Percentiles rank a stretch among this genome's conserved stretches.
phyloP scores from a whole-genome alignment of 306 rosid genomes.

The Vigna radiata region DNA sequence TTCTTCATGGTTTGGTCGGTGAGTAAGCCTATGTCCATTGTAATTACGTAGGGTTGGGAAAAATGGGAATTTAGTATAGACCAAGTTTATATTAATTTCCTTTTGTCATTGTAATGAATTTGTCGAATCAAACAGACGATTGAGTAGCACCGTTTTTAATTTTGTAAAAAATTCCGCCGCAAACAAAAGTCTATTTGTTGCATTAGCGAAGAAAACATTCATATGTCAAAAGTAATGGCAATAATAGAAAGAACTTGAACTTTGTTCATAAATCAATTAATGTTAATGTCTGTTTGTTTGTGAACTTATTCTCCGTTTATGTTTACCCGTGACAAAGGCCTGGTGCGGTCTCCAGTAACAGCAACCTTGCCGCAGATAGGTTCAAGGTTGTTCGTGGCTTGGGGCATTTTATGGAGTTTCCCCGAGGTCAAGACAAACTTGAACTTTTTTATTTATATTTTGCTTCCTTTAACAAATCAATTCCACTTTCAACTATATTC shows the following conservation, averaged over 20 bases:
- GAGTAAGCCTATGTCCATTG: background rate
- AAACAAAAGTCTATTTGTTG: background rate
- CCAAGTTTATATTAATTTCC: background rate
- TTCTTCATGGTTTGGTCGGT: constrained; percentile 25
- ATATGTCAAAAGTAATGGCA: background rate
- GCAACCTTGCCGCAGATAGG: constrained; percentile 23
- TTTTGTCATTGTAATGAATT: background rate
- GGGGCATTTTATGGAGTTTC: constrained; percentile 12
- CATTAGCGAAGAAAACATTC: background rate
- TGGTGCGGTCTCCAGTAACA: constrained; percentile 17
- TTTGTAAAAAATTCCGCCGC: background rate
- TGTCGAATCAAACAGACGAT: background rate
- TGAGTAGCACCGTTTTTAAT: background rate
- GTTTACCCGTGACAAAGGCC: background rate
- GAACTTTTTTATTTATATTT: background rate
- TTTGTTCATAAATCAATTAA: background rate
- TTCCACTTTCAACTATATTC: background rate
- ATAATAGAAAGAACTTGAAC: background rate
- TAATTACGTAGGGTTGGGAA: background rate
- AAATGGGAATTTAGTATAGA: background rate
- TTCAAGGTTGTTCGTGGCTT: constrained; percentile 5
- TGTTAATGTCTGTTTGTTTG: background rate
- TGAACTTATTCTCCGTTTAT: background rate
- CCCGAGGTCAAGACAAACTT: constrained; percentile 9
- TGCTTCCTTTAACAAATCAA: background rate